A percentile compares a stretch with the other conserved stretches of the same genome.
Conservation (phyloP, 2,329 filamentous ascomycete genomes). For the Botrytis elliptica region DNA sequence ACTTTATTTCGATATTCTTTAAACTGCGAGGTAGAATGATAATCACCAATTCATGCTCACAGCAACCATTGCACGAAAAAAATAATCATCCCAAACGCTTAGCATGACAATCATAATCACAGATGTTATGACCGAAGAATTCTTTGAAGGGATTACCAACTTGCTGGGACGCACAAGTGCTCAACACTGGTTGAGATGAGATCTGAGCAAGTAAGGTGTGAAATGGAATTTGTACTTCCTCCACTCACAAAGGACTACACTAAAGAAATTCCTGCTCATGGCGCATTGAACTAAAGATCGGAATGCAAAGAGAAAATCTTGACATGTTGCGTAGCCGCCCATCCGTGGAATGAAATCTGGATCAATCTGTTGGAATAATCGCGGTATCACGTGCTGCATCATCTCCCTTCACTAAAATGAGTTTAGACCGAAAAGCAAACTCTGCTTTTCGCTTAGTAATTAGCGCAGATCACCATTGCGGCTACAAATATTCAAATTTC, state of each 20-base stretch:
- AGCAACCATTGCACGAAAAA: neutral
- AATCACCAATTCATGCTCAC: neutral
- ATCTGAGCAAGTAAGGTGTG: neutral
- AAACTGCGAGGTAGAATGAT: neutral
- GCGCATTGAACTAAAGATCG: neutral
- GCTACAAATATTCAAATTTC: conserved; percentile 18
- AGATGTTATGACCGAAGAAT: neutral
- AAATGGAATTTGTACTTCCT: neutral
- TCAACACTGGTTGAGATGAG: neutral
- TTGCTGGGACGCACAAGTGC: neutral
- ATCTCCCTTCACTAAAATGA: neutral
- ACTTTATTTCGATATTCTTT: neutral
- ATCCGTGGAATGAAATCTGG: conserved; percentile 1
- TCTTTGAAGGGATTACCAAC: neutral
- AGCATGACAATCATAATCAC: neutral
- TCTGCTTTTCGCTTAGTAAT: conserved; percentile 8
- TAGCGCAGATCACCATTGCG: neutral
- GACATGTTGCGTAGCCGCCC: neutral
- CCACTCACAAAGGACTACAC: neutral
- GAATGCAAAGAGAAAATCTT: conserved; percentile 1
- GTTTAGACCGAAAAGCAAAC: neutral
- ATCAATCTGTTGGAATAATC: neutral
- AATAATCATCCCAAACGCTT: neutral
- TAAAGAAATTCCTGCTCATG: neutral
- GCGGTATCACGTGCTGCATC: neutral